Evolutionary conservation across 306 rosid genomes (phyloP).

Genomic region (Ammopiptanthus mongolicus): DNA sequence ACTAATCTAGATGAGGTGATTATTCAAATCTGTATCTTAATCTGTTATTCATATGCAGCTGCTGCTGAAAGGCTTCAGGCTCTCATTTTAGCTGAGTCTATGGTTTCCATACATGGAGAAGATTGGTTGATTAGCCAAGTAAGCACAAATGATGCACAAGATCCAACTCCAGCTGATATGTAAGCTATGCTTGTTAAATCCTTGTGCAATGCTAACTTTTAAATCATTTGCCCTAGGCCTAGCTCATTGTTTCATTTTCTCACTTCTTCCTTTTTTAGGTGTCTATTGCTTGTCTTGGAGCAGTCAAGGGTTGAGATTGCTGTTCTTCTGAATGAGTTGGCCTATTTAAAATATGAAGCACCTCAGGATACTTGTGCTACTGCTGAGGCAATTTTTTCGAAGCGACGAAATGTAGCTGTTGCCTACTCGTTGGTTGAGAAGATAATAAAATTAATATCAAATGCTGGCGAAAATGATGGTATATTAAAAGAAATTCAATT

Average conservation of each 20-base stretch:
- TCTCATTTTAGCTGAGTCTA: constrained; percentile 78
- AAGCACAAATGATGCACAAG: constrained; percentile 37
- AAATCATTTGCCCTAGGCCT: neutral
- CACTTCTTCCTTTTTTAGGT: constrained; percentile 45
- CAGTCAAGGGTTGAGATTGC: constrained; percentile 96
- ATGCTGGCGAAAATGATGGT: constrained; percentile 64
- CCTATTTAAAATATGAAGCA: constrained; percentile 81
- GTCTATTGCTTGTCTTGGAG: constrained; percentile 86
- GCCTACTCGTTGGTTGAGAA: constrained; percentile 83
- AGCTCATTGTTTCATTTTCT: constrained; percentile 19
- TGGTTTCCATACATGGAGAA: constrained; percentile 65
- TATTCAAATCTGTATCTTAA: neutral
- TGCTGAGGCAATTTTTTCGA: constrained; percentile 47
- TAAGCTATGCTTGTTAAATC: constrained; percentile 24
- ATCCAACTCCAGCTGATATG: constrained; percentile 67
- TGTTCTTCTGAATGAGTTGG: constrained; percentile 83
- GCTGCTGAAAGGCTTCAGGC: constrained; percentile 85
- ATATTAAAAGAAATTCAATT: constrained; percentile 10
- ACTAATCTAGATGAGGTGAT: neutral
- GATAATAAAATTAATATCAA: constrained; percentile 72
- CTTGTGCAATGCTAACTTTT: neutral
- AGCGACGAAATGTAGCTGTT: constrained; percentile 65
- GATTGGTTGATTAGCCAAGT: constrained; percentile 61
- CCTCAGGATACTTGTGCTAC: constrained; percentile 53
- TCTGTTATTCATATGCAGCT: constrained; percentile 48